A percentile compares a stretch with the other conserved stretches of the same genome.
Conservation (phyloP, 305 asterid species). For the Fraxinus xanthoxyloides region DNA sequence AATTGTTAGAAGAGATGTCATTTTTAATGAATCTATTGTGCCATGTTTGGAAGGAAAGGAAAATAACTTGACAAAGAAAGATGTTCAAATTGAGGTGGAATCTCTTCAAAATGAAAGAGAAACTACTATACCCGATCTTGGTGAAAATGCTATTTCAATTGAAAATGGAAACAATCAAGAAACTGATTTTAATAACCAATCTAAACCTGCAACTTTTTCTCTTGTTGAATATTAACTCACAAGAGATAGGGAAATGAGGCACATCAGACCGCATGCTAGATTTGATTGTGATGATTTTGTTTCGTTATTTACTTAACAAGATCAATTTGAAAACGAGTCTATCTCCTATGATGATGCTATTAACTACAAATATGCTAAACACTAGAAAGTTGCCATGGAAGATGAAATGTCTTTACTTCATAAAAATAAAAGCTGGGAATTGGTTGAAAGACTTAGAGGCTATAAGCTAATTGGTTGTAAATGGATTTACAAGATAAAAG, state of each 20-base stretch:
- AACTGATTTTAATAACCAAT: background rate
- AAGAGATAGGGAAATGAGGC: too few species aligned
- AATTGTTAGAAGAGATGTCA: background rate
- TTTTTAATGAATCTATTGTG: too few species aligned
- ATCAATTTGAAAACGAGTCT: background rate
- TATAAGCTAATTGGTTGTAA: too few species aligned
- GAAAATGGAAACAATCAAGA: background rate
- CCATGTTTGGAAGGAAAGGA: background rate
- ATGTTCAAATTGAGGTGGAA: background rate
- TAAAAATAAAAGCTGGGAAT: background rate
- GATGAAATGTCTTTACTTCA: background rate
- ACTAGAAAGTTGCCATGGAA: background rate
- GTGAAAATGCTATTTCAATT: too few species aligned
- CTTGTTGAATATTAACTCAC: too few species aligned
- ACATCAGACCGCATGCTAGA: too few species aligned
- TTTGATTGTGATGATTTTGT: background rate
- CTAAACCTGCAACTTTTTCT: background rate
- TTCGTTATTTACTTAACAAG: background rate
- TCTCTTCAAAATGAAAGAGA: background rate
- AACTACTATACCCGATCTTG: background rate
- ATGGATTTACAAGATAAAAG: too few species aligned
- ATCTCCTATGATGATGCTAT: background rate
- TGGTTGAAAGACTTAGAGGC: background rate
- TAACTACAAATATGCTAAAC: too few species aligned
- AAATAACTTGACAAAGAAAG: background rate